Evolutionary conservation across 441 rosid genomes (phyloP), one percentile per base, ranked within the genome.

Genomic region (Erysimum pusillum): DNA sequence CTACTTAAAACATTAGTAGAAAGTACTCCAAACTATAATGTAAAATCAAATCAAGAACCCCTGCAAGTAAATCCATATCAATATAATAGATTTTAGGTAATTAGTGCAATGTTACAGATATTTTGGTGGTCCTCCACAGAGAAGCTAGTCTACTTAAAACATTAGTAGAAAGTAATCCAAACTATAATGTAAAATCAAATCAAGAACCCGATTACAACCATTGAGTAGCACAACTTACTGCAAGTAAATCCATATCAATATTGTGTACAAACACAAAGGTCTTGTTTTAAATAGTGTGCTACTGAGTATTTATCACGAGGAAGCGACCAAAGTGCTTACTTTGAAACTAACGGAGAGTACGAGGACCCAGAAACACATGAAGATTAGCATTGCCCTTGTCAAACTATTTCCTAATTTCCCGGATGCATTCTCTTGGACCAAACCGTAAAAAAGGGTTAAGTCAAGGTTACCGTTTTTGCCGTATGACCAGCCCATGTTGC

Each of bases 331-430:
- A 78, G 86, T 77, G 51, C 89, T 85, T 5, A 92, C 78, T 84
- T 90, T 92, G 66, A 72, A 81, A 74, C 97, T 88, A 58, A 79
- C 83, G 4, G 98, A 83, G 77, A 92, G 83, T 48, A 96, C 70
- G 11, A 89, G 67, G 57, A 90, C 83, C 91, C 90, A 91, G 48
- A 92, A 82, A 80, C 90, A 86, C 83, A 90, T 79, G 38, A 90
- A 69, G 80, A 79, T 65, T 63, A 82, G 54, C 86, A 93, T 79
- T 73, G 88, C 75, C 79, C 92, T 63, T 0, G 93, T 71, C 44
- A 44, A 42, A 25, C 53, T 28, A n/a, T 44, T 25, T 63, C 67
- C 38, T 63, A 15, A 42, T 44, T 63, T 63, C 67, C 5, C 38
- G 5, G 53, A 63, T 12, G 79, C 71, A 18, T 75, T 87, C 41